phyloP scores from a whole-genome alignment of 2,329 filamentous ascomycete species.

The Nothophoma quercina region DNA sequence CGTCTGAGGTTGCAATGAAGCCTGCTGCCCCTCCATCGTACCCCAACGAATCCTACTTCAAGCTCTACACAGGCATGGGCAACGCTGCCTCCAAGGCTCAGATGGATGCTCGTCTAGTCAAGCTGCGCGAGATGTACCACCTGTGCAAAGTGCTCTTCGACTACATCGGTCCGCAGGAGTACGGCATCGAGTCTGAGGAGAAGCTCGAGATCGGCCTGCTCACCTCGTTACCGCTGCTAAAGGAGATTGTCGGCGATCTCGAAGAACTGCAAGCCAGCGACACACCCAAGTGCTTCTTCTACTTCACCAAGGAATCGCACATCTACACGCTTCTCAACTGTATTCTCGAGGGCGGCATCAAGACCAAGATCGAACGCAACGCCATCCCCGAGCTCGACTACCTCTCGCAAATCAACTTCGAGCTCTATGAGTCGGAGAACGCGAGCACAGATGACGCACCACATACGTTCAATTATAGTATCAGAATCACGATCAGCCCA shows the following conservation, averaged over 20 bases:
- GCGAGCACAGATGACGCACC: slow-evolving; percentile 64
- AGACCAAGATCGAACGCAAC: slow-evolving; percentile 94
- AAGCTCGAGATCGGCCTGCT: slow-evolving; percentile 98
- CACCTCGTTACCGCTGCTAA: slow-evolving; percentile 89
- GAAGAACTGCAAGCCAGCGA: slow-evolving; percentile 97
- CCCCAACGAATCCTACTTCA: slow-evolving; percentile 77
- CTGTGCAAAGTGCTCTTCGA: slow-evolving; percentile 95
- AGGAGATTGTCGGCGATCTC: slow-evolving; percentile 95
- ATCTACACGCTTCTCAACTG: slow-evolving; percentile 98
- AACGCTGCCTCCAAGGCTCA: slow-evolving; percentile 70
- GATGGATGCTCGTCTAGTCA: slow-evolving; percentile 83
- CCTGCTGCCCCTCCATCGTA: slow-evolving; percentile 38
- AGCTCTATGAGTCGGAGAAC: slow-evolving; percentile 94
- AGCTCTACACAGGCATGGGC: slow-evolving; percentile 80
- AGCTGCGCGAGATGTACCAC: slow-evolving; percentile 90
- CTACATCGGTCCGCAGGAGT: slow-evolving; percentile 98
- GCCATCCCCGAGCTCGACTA: slow-evolving; percentile 98
- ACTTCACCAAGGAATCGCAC: slow-evolving; percentile 99
- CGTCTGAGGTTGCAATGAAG: slow-evolving; percentile 52
- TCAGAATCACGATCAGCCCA: slow-evolving; percentile 93
- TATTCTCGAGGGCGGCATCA: slow-evolving; percentile 94
- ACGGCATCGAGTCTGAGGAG: slow-evolving; percentile 92
- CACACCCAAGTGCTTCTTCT: slow-evolving; percentile 95
- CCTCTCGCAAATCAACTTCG: slow-evolving; percentile 95
- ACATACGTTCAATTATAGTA: slow-evolving; percentile 88